Evolutionary conservation across 768 basidiomycete genomes (phyloP).

Genomic region (Lyophyllum semitale): DNA sequence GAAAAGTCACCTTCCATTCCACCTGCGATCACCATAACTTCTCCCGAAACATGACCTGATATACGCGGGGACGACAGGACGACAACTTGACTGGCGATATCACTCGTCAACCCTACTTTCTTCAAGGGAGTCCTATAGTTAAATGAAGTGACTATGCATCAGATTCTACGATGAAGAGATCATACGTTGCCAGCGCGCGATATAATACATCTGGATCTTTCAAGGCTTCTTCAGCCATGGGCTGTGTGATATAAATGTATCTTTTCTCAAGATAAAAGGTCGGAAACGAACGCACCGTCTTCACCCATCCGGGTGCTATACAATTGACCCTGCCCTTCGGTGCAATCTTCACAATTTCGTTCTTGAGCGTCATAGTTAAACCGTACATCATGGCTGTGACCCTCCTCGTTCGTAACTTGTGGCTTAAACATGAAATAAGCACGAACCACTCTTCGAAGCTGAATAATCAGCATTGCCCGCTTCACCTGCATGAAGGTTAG

Average conservation of each 20-base stretch:
- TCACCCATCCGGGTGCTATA: conserved; percentile 70
- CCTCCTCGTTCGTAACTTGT: neutral
- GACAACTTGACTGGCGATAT: conserved; percentile 67
- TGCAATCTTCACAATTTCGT: conserved; percentile 79
- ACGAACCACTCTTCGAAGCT: conserved; percentile 65
- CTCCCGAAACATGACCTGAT: conserved; percentile 73
- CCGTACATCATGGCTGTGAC: conserved; percentile 71
- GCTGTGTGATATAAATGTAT: conserved; percentile 23
- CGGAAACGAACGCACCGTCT: conserved; percentile 36
- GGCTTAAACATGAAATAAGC: neutral
- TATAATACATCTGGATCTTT: conserved; percentile 56
- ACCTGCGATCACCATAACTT: conserved; percentile 70
- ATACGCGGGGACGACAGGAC: conserved; percentile 58
- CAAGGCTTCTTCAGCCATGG: conserved; percentile 60
- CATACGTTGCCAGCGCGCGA: conserved; percentile 68
- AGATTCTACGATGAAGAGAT: neutral
- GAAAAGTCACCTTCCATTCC: conserved; percentile 70
- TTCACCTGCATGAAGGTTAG: conserved; percentile 38
- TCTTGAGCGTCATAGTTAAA: conserved; percentile 66
- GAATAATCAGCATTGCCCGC: conserved; percentile 69
- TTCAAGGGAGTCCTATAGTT: conserved; percentile 63
- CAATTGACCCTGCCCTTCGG: conserved; percentile 71
- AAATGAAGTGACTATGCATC: neutral
- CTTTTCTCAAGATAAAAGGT: neutral
- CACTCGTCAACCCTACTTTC: conserved; percentile 62